Evolutionary conservation across 2,329 filamentous ascomycete genomes (phyloP), one percentile per base, ranked within the genome.

Genomic region (Rosellinia necatrix): DNA sequence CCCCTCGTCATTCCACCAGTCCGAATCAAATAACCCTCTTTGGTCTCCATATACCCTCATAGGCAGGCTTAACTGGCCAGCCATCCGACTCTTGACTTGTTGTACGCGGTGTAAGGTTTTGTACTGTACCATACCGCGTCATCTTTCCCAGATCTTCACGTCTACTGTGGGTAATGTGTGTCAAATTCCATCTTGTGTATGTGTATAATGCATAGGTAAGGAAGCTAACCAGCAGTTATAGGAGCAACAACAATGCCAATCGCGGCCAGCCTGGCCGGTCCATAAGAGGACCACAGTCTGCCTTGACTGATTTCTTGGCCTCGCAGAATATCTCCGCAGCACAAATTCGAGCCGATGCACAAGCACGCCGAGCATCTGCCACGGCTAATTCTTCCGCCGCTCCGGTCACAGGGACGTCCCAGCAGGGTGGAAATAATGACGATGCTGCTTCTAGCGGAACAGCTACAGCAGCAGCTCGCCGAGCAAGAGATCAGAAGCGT

Each of bases 401-500:
- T 3, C 41, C 49, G n/a, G 47, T 53, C 17, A 21, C 54, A 19
- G 52, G 44, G 30, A 41, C 29, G 22, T 49, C 49, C 21, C 55
- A 53, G 27, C 56, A 24, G 19, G 56, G 49, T 19, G 61, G 42
- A 9, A 55, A 13, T 22, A n/a, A 53, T 4, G 47, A 59, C 19
- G 56, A 61, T 2, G 56, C 24, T 25, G 37, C 49, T 22, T 37
- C 21, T 15, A 42, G 12, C 4, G 30, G 30, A 17, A 50, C 58
- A 7, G 40, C 51, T 13, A 35, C 58, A n/a, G 17, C 49, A 4
- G 46, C 54, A n/a, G 50, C 54, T 17, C 61, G 51, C 15, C 58
- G 53, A 32, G 60, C 60, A 3, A 52, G 49, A 5, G 54, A 51
- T 7, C 62, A 77, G 63, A 81, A 81, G 68, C 76, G 77, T 25